These are phyloP conservation scores for Scorias spongiosa DNA, from an alignment of 2,329 filamentous ascomycete species.

Conservation along the genomic window DNA sequence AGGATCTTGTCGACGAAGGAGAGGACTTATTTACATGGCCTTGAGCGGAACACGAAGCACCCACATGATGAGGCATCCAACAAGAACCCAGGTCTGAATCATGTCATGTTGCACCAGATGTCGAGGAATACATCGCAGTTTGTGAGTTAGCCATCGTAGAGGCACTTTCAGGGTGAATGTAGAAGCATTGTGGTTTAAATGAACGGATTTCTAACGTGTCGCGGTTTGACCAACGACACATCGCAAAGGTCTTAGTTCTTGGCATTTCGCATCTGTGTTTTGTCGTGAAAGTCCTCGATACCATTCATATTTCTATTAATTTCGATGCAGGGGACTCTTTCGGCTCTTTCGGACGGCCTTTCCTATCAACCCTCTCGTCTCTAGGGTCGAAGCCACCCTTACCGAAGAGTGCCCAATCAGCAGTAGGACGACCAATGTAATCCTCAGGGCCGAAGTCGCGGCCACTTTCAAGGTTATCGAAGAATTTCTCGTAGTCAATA, in stretches of 20 bases:
- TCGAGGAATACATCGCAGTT: neutral
- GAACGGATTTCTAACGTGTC: neutral
- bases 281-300: neutral
- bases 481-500: conserved; percentile 85
- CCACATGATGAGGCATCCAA: too few relatives aligned
- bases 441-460: conserved; percentile 64
- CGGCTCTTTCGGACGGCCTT: conserved; percentile 37
- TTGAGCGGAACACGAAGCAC: too few relatives aligned
- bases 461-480: conserved; percentile 60
- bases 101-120: too few relatives aligned
- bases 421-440: conserved; percentile 71
- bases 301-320: neutral
- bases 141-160: neutral
- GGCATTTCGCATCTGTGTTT: neutral
- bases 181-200: neutral
- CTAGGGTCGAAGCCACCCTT: conserved; percentile 87
- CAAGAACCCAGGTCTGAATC: too few relatives aligned
- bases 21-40: too few relatives aligned
- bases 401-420: conserved; percentile 91
- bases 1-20: too few relatives aligned
- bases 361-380: conserved; percentile 74
- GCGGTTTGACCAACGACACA: neutral
- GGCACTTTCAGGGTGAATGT: neutral
- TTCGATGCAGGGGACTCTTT: neutral
- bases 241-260: neutral